Conservation (phyloP, 345 rosid genomes). For the Lepidium aucheri region DNA sequence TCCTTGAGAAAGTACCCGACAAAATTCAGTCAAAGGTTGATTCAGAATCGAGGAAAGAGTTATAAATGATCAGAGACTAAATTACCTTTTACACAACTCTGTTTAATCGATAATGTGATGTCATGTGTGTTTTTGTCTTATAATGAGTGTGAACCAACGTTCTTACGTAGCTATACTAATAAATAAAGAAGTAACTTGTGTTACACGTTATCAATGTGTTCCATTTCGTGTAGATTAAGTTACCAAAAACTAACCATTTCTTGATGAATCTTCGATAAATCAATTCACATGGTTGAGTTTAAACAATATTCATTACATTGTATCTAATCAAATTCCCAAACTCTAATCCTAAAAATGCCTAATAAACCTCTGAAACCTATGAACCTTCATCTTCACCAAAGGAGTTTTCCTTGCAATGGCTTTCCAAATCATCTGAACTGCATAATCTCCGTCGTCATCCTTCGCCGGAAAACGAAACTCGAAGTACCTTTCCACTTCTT, state of each 20-base stretch:
- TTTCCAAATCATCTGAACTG: conserved; percentile 93
- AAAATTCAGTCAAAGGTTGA: conserved; percentile 8
- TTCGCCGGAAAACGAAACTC: conserved; percentile 62
- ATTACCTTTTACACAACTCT: neutral
- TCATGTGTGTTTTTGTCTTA: neutral
- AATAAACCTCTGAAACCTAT: conserved; percentile 50
- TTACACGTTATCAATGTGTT: neutral
- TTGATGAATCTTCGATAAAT: neutral
- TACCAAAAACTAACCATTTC: neutral
- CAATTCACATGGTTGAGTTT: neutral
- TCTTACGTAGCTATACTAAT: neutral
- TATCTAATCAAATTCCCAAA: neutral
- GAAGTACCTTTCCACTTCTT: conserved; percentile 47
- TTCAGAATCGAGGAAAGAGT: conserved; percentile 20
- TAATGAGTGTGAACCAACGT: neutral
- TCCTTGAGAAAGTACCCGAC: conserved; percentile 18
- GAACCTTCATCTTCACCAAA: conserved; percentile 46
- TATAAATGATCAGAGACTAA: neutral
- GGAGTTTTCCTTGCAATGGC: conserved; percentile 76
- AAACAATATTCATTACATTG: neutral
- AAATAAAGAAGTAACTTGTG: neutral
- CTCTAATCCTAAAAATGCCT: conserved; percentile 7
- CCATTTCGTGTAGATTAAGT: neutral
- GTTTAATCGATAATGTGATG: neutral
- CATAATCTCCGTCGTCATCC: conserved; percentile 40